Conservation (phyloP, 805 yeast genomes). For the Wickerhamiella kurtzmanii region DNA sequence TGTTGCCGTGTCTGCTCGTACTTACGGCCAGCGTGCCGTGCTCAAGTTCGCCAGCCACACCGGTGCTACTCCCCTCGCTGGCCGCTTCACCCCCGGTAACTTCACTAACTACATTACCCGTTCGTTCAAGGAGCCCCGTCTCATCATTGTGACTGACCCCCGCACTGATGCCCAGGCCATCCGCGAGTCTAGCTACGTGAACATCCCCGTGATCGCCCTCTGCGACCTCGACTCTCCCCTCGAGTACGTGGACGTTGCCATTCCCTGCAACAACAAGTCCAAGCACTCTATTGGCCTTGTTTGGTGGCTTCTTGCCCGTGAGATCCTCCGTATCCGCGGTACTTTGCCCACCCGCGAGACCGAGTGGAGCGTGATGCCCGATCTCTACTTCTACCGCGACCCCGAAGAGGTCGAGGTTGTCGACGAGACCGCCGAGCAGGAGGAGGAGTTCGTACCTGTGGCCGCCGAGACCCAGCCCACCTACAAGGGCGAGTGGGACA, state of each 20-base stretch:
- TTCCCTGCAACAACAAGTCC: slow-evolving; percentile 99
- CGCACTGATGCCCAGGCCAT: slow-evolving; percentile 99
- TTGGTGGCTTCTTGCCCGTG: slow-evolving; percentile 99
- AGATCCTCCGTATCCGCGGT: slow-evolving; percentile 98
- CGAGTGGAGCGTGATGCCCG: slow-evolving; percentile 99
- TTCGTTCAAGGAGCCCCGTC: slow-evolving; percentile 99
- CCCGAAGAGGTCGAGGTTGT: slow-evolving; percentile 95
- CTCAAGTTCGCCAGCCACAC: slow-evolving; percentile 99
- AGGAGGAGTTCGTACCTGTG: slow-evolving; percentile 50
- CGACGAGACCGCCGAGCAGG: slow-evolving; percentile 49
- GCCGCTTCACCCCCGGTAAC: slow-evolving; percentile 99
- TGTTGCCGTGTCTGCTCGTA: slow-evolving; percentile 97
- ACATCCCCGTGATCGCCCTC: slow-evolving; percentile 99
- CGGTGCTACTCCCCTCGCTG: slow-evolving; percentile 99
- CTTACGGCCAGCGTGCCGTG: slow-evolving; percentile 99
- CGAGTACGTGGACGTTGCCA: slow-evolving; percentile 98
- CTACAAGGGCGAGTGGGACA: slow-evolving; percentile 31
- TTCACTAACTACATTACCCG: slow-evolving; percentile 99
- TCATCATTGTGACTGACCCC: slow-evolving; percentile 98
- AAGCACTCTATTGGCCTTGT: slow-evolving; percentile 98
- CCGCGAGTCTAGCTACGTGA: slow-evolving; percentile 98
- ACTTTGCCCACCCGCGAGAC: slow-evolving; percentile 90
- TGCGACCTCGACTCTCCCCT: slow-evolving; percentile 98
- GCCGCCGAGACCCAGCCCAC: slow-evolving; percentile 28
- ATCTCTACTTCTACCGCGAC: slow-evolving; percentile 99